Conservation (phyloP, 176 grass and related monocot genomes). For the Metroxylon sagu region DNA sequence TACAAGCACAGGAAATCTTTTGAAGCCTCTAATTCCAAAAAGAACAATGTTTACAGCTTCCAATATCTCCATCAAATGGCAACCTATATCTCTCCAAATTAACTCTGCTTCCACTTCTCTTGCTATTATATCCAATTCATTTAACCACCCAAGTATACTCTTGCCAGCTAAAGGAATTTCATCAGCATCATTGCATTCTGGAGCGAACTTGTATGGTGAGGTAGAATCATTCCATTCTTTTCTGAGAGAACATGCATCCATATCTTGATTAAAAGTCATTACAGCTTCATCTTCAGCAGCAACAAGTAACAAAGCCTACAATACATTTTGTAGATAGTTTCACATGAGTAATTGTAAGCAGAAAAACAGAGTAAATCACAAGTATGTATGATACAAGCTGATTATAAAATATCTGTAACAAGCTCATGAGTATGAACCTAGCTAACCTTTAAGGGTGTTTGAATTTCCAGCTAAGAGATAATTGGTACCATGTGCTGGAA, state of each 20-base stretch:
- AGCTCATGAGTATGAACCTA: too few relatives aligned
- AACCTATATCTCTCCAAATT: slow-evolving; percentile 36
- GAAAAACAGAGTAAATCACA: too few relatives aligned
- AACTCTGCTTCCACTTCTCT: slow-evolving; percentile 40
- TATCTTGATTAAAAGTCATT: slow-evolving; percentile 21
- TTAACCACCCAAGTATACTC: slow-evolving; percentile 37
- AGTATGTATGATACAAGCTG: too few relatives aligned
- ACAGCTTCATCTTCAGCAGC: slow-evolving; percentile 37
- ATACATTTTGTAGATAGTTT: slow-evolving; percentile 1
- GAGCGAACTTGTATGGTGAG: not conserved
- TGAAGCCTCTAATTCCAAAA: slow-evolving; percentile 29
- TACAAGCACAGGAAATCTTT: slow-evolving; percentile 32
- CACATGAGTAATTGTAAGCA: not conserved
- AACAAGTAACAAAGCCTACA: slow-evolving; percentile 34
- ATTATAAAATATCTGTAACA: too few relatives aligned
- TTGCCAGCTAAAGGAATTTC: slow-evolving; percentile 31
- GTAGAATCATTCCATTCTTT: slow-evolving; percentile 19
- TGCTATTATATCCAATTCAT: slow-evolving; percentile 37
- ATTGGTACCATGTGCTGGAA: too few relatives aligned
- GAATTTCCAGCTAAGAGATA: too few relatives aligned
- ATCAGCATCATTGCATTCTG: slow-evolving; percentile 19
- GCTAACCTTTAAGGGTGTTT: too few relatives aligned
- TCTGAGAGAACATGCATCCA: slow-evolving; percentile 26
- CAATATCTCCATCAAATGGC: slow-evolving; percentile 34
- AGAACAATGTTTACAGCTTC: slow-evolving; percentile 43